These are phyloP conservation scores for Metschnikowia dekortorum DNA, from an alignment of 805 yeast species.

Conservation along the genomic window DNA sequence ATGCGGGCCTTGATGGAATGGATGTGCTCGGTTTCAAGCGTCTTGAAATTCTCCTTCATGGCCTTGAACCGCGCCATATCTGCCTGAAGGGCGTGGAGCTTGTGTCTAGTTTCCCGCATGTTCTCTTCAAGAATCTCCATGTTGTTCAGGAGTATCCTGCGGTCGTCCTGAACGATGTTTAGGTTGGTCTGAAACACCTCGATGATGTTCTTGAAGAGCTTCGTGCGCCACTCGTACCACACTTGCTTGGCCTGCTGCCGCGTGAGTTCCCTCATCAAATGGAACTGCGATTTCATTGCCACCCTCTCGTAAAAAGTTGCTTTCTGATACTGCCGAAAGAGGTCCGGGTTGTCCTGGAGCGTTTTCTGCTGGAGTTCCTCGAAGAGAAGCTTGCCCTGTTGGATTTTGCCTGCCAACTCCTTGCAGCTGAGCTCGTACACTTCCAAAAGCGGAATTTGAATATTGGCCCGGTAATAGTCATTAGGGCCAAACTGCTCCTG, in stretches of 20 bases:
- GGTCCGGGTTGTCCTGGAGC: conserved; percentile 42
- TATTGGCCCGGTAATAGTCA: conserved; percentile 38
- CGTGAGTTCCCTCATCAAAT: conserved; percentile 46
- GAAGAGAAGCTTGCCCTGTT: conserved; percentile 45
- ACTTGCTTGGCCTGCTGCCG: conserved; percentile 49
- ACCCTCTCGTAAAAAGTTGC: conserved; percentile 35
- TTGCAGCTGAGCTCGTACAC: conserved; percentile 51
- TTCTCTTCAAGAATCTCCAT: conserved; percentile 12
- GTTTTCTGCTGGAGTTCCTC: conserved; percentile 46
- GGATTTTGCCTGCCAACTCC: conserved; percentile 48
- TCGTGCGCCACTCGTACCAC: conserved; percentile 63
- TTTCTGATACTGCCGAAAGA: conserved; percentile 46
- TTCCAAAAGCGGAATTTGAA: conserved; percentile 42
- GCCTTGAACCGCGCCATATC: conserved; percentile 18
- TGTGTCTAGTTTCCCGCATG: conserved; percentile 8
- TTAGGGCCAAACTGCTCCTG: conserved; percentile 6
- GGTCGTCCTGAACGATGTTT: conserved; percentile 20
- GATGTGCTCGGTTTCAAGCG: conserved; percentile 16
- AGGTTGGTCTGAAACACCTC: conserved; percentile 23
- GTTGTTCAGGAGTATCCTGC: conserved; percentile 11
- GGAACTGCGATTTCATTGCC: conserved; percentile 45
- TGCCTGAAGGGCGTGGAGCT: conserved; percentile 9
- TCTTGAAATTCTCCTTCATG: conserved; percentile 13
- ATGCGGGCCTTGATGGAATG: conserved; percentile 11
- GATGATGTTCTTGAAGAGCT: conserved; percentile 45